Conservation (phyloP, 495 filamentous ascomycete species). For the Penicillium angulare region DNA sequence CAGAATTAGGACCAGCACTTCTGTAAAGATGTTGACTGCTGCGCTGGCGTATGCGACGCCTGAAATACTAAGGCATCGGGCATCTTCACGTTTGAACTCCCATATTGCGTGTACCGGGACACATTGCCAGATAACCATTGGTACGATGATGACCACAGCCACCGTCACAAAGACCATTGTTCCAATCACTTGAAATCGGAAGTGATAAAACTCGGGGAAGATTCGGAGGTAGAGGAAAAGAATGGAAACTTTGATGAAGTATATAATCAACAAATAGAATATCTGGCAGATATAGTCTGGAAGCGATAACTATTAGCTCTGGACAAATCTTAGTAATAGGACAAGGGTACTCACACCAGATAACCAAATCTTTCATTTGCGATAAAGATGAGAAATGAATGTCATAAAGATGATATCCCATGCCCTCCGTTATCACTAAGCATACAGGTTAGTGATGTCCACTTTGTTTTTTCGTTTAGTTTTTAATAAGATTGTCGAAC, state of each 20-base stretch:
- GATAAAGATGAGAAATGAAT: slow-evolving; percentile 5
- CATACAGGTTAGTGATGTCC: neutral
- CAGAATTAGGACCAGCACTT: slow-evolving; percentile 9
- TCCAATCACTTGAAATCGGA: neutral
- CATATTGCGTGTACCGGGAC: slow-evolving; percentile 9
- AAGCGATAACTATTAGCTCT: neutral
- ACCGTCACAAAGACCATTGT: slow-evolving; percentile 6
- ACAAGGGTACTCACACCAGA: slow-evolving; percentile 10
- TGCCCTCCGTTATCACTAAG: slow-evolving; percentile 3
- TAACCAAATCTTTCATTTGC: neutral
- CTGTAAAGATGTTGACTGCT: slow-evolving; percentile 11
- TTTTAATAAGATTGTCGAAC: neutral
- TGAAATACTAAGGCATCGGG: slow-evolving; percentile 9
- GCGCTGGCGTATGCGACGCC: slow-evolving; percentile 14
- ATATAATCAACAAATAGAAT: slow-evolving; percentile 8
- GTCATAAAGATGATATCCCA: slow-evolving; percentile 17
- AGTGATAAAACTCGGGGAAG: slow-evolving; percentile 7
- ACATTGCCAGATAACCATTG: slow-evolving; percentile 16
- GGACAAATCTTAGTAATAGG: neutral
- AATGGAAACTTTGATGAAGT: slow-evolving; percentile 20
- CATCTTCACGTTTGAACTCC: slow-evolving; percentile 3
- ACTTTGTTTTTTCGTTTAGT: too few species aligned
- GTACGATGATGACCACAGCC: slow-evolving; percentile 3
- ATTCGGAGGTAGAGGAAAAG: slow-evolving; percentile 19
- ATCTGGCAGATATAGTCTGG: slow-evolving; percentile 9